Conservation (phyloP, 176 grass and related monocot genomes). For the Eleusine indica region DNA sequence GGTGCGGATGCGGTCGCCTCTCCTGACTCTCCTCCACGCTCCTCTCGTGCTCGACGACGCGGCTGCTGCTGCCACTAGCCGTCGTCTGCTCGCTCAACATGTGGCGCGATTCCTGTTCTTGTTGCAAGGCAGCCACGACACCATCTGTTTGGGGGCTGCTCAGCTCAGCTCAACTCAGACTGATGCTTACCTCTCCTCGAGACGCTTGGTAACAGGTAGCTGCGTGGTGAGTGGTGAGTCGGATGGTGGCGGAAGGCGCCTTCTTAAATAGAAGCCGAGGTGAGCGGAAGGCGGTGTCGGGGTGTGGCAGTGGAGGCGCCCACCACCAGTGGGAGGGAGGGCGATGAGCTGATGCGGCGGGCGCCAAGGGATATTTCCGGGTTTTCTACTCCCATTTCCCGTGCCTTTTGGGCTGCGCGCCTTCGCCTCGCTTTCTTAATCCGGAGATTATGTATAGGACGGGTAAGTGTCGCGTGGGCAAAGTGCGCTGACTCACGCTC, state of each 20-base stretch:
- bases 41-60: conserved; percentile 10
- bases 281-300: not conserved
- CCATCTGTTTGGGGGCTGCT: conserved; percentile 11
- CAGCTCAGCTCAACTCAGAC: not conserved
- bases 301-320: conserved; percentile 22
- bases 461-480: conserved; percentile 24
- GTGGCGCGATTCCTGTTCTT: conserved; percentile 33
- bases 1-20: not conserved
- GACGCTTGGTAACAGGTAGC: not conserved
- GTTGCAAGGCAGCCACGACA: conserved; percentile 20
- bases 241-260: conserved; percentile 36
- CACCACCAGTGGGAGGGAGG: conserved; percentile 9
- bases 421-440: conserved; percentile 48
- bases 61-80: conserved; percentile 26
- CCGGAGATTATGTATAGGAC: not conserved
- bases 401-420: not conserved
- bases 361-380: conserved; percentile 10
- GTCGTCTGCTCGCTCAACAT: conserved; percentile 58
- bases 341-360: not conserved
- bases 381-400: not conserved
- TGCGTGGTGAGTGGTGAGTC: conserved; percentile 12
- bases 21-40: conserved; percentile 3
- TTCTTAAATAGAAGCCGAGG: conserved; percentile 47
- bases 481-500: conserved; percentile 35
- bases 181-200: not conserved